Percentiles rank a stretch among this genome's conserved stretches.
phyloP scores from a whole-genome alignment of 306 rosid genomes.

The Oxytropis ochrocephala region DNA sequence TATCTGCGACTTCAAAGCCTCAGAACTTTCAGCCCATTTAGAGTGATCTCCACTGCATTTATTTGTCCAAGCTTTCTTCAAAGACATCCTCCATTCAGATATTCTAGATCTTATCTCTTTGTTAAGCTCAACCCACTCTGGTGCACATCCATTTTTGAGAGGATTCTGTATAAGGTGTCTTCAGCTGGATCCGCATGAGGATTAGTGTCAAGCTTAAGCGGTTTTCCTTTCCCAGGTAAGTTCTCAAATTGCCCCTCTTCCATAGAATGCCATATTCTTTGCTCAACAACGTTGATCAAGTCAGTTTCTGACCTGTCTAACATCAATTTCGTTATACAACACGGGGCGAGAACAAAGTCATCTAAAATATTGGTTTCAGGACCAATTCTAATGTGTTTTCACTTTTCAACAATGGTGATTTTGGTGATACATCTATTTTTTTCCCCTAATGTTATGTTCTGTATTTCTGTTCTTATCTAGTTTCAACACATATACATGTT shows the following conservation, averaged over 20 bases:
- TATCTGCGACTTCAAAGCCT: slow-evolving; percentile 49
- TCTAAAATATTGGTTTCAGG: background rate
- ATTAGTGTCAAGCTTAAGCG: slow-evolving; percentile 54
- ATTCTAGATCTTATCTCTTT: slow-evolving; percentile 62
- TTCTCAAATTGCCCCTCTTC: slow-evolving; percentile 90
- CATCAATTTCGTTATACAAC: background rate
- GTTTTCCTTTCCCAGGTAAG: slow-evolving; percentile 90
- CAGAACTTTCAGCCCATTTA: slow-evolving; percentile 50
- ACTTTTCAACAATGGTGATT: background rate
- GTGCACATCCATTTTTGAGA: slow-evolving; percentile 78
- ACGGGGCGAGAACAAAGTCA: background rate
- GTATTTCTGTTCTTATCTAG: background rate
- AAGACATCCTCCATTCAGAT: slow-evolving; percentile 50
- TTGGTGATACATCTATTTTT: background rate
- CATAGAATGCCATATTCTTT: slow-evolving; percentile 94
- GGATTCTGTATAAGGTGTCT: slow-evolving; percentile 72
- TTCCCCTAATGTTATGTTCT: background rate
- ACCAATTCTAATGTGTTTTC: background rate
- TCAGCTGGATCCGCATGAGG: slow-evolving; percentile 95
- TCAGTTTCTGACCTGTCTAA: slow-evolving; percentile 80
- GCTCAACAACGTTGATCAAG: slow-evolving; percentile 78
- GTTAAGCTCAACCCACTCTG: slow-evolving; percentile 92
- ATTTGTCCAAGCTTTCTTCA: slow-evolving; percentile 54
- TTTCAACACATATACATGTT: background rate
- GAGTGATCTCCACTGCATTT: slow-evolving; percentile 47